These are phyloP conservation scores for Saccharomyces hybrid DNA, from an alignment of 1,139 yeast genomes.

Conservation along the genomic window DNA sequence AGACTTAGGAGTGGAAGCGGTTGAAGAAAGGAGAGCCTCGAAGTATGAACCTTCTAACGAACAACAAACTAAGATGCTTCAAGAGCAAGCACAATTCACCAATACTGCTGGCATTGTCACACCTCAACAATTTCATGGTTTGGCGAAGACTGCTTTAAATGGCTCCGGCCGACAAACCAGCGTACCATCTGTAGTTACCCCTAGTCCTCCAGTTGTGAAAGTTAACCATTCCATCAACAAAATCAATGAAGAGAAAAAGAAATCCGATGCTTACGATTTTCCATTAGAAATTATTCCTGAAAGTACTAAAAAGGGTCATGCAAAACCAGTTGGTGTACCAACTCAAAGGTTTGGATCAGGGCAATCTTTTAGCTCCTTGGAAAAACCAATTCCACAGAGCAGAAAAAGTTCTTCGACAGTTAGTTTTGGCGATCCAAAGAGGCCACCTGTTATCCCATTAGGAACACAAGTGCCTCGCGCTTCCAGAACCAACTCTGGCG, in stretches of 20 bases:
- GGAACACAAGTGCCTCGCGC: neutral
- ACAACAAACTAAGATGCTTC: neutral
- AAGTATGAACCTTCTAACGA: conserved; percentile 1
- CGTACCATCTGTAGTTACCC: neutral
- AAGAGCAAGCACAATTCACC: neutral
- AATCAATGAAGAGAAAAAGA: conserved; percentile 43
- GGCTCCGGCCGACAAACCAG: neutral
- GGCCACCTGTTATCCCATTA: neutral
- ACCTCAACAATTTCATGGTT: conserved; percentile 4
- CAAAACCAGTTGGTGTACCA: conserved; percentile 31
- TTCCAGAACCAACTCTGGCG: neutral
- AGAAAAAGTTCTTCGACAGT: neutral
- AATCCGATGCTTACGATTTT: conserved; percentile 71
- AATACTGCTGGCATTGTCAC: conserved; percentile 4
- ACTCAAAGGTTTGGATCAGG: conserved; percentile 7
- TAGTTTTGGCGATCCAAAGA: neutral
- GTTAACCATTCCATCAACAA: conserved; percentile 29
- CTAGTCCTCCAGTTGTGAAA: neutral
- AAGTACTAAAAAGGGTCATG: conserved; percentile 34
- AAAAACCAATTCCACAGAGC: conserved; percentile 1
- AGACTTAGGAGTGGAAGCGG: neutral
- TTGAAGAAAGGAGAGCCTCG: conserved; percentile 6
- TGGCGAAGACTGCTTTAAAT: neutral
- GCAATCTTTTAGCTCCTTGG: neutral
- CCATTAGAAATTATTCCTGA: conserved; percentile 49